Conservation (phyloP, 2,329 filamentous ascomycete genomes). For the Fusarium lateritium region DNA sequence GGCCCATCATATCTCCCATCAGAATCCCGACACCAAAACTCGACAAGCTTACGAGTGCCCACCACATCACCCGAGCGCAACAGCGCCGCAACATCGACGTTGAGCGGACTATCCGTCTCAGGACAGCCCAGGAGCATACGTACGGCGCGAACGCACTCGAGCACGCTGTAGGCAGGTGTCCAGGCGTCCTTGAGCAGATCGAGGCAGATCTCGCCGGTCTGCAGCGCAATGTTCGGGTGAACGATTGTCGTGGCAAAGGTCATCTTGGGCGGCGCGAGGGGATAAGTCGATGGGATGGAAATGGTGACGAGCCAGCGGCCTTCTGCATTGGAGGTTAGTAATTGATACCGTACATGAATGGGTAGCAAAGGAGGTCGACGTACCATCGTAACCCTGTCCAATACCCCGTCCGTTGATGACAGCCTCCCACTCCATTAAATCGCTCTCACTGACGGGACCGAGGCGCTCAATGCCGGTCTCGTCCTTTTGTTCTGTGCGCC, state of each 20-base stretch:
- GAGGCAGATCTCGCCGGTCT: constrained; percentile 92
- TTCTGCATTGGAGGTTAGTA: constrained; percentile 53
- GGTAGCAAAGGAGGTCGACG: neutral
- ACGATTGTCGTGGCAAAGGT: constrained; percentile 87
- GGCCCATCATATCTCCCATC: constrained; percentile 56
- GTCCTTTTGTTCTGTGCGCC: constrained; percentile 63
- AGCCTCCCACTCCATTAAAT: constrained; percentile 71
- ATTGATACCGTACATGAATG: neutral
- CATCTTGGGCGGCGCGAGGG: constrained; percentile 82
- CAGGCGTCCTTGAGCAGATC: constrained; percentile 86
- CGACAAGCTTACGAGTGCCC: constrained; percentile 78
- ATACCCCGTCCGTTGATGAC: constrained; percentile 72
- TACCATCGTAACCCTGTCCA: constrained; percentile 70
- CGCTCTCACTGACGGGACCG: constrained; percentile 67
- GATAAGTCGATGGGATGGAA: constrained; percentile 82
- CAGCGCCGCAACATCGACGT: constrained; percentile 83
- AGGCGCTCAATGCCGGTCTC: constrained; percentile 72
- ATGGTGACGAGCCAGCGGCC: constrained; percentile 90
- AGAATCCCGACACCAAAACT: constrained; percentile 73
- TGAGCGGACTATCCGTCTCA: constrained; percentile 81
- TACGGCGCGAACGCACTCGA: constrained; percentile 80
- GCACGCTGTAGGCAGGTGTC: constrained; percentile 88
- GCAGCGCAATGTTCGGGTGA: constrained; percentile 81
- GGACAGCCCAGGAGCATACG: constrained; percentile 76
- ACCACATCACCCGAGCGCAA: constrained; percentile 77